Percentiles rank a stretch among this genome's conserved stretches.
Evolutionary conservation across 371 early-diverging fungal species (phyloP).

Genomic region (Rhizomucor pusillus): DNA sequence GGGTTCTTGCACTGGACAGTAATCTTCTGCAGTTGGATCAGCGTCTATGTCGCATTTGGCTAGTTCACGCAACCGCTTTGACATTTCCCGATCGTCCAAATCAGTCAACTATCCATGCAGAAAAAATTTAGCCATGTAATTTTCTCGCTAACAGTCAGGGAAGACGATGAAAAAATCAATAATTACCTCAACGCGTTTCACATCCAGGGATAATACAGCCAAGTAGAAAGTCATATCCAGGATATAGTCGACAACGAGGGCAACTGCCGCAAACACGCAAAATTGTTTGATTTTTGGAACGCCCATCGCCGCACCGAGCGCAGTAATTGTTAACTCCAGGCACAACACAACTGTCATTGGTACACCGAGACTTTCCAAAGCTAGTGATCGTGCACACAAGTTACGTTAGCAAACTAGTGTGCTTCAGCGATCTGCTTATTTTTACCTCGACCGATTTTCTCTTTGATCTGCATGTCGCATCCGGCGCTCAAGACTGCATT

Average conservation of each 20-base stretch:
- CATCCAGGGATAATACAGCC: conserved; percentile 72
- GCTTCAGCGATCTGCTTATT: not conserved
- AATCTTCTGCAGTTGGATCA: conserved; percentile 16
- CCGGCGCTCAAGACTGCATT: conserved; percentile 67
- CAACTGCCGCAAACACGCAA: conserved; percentile 62
- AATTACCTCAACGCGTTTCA: conserved; percentile 66
- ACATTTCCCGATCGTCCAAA: conserved; percentile 24
- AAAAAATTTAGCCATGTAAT: not conserved
- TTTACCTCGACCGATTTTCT: conserved; percentile 65
- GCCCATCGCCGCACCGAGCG: conserved; percentile 53
- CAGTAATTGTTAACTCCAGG: conserved; percentile 52
- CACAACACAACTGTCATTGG: conserved; percentile 57
- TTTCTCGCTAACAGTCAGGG: not conserved
- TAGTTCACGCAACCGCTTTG: conserved; percentile 26
- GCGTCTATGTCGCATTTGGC: conserved; percentile 17
- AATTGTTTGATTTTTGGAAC: conserved; percentile 67
- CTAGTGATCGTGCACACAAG: conserved; percentile 10
- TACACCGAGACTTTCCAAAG: conserved; percentile 59
- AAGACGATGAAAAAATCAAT: not conserved
- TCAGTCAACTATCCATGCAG: conserved; percentile 20
- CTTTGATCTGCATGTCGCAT: conserved; percentile 64
- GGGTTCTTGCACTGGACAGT: conserved; percentile 25
- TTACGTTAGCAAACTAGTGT: not conserved
- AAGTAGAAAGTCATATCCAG: conserved; percentile 74
- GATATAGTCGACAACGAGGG: conserved; percentile 67